Base-by-base conservation (phyloP, 495 filamentous ascomycete species). In the Xylaria sp. region DNA sequence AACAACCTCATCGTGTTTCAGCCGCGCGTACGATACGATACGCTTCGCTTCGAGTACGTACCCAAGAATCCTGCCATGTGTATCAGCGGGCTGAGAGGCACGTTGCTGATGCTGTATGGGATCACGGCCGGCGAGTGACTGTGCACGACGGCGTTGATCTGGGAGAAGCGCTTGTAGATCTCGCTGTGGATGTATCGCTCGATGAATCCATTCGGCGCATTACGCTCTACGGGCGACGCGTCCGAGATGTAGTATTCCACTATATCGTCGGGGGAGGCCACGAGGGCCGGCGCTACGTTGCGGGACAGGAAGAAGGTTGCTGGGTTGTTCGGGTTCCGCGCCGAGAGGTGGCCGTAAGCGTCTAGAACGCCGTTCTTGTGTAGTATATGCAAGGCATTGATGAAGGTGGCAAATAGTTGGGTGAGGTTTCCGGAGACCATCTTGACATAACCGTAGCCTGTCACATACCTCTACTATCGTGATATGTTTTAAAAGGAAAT, bases 101-200 rank as follows among this genome's bases (percentile, higher is more conserved):
- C 80, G 1, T 73, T 73, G 29, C 69, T 79, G 55, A 87, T 77
- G 64, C 78, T 81, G 69, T 81, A 88, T 5, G 85, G 82, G 17
- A 87, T 61, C 15, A 88, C 81, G 21, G 80, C 80, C 19, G 82
- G 77, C 0, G 82, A 73, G 69, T 88, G 86, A 57, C 80, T 82
- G 71, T 88, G 85, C 1, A 86, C 75, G 0, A 87, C 82, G 58
- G 80, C 76, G 61, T 83, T 81, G 29, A 87, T 76, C 5, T 73
- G 63, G 0, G 78, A 68, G 66, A 80, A 86, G n/a, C 75, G 72
- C 68, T 82, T 83, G 64, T 81, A 83, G 11, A 87, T 81, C 74
- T 86, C 85, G 71, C 82, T 81, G 74, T 88, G 86, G 57, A 88
- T 88, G 77, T 72, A 85, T 1, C 86, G 80, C 73, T 88, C 85